Evolutionary conservation across 345 rosid genomes (phyloP).

Genomic region (Eucalyptus tenuipes): DNA sequence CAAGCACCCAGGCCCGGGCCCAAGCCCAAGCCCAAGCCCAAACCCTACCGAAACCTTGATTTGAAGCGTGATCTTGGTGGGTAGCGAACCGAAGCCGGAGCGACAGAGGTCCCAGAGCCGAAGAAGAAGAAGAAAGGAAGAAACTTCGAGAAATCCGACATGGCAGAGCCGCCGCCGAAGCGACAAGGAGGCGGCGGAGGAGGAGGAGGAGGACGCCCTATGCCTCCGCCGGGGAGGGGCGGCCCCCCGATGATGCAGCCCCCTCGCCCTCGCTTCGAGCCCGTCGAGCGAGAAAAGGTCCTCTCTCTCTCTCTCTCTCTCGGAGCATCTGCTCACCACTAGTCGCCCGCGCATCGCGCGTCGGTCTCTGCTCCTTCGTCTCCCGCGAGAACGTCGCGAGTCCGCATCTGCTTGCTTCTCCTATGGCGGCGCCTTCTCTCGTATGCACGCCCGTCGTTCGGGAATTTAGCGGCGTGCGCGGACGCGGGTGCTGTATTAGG

Average conservation of each 20-base stretch:
- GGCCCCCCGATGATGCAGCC: constrained; percentile 34
- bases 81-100: background rate
- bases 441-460: background rate
- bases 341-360: background rate
- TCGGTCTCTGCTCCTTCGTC: background rate
- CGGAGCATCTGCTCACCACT: background rate
- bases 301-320: background rate
- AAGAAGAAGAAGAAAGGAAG: background rate
- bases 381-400: background rate
- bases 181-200: constrained; percentile 16
- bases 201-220: constrained; percentile 38
- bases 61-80: background rate
- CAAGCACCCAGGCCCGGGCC: background rate
- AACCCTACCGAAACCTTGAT: background rate
- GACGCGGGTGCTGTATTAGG: background rate
- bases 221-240: constrained; percentile 44
- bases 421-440: background rate
- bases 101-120: background rate
- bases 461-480: background rate
- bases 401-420: background rate
- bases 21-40: background rate
- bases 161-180: constrained; percentile 35
- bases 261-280: constrained; percentile 44
- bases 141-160: constrained; percentile 32
- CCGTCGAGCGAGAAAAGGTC: constrained; percentile 89